Evolutionary conservation across 1,139 yeast genomes (phyloP).

Genomic region (Candida frijolesensis): DNA sequence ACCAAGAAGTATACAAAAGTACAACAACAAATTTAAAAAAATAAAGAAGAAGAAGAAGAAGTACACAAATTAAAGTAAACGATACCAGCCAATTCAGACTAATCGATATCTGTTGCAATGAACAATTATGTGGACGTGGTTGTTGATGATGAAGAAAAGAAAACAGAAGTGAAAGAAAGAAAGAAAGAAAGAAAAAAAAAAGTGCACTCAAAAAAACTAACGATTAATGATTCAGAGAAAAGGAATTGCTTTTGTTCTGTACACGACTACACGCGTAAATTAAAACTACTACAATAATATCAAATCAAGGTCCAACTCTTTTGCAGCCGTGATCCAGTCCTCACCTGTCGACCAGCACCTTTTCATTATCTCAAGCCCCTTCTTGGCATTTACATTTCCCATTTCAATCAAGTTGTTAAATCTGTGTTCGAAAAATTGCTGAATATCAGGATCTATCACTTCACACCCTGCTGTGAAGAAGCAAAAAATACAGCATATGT

Average conservation of each 20-base stretch:
- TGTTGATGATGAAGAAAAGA: neutral
- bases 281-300: constrained; percentile 37
- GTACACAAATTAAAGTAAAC: neutral
- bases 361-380: constrained; percentile 51
- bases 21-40: neutral
- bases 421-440: constrained; percentile 40
- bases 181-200: neutral
- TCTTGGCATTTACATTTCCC: constrained; percentile 54
- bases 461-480: constrained; percentile 66
- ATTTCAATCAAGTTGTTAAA: constrained; percentile 37
- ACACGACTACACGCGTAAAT: neutral
- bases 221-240: neutral
- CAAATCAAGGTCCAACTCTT: constrained; percentile 46
- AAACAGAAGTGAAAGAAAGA: neutral
- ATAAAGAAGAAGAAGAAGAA: neutral
- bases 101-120: neutral
- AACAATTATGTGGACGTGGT: neutral
- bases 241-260: neutral
- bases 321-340: constrained; percentile 58
- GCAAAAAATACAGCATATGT: constrained; percentile 57
- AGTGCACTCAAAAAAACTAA: neutral
- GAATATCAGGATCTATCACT: constrained; percentile 34
- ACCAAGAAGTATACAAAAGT: neutral
- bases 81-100: neutral
- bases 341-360: constrained; percentile 60